A percentile compares a stretch with the other conserved stretches of the same genome.
Conservation (phyloP, 441 rosid species). For the Geranium incanum region DNA sequence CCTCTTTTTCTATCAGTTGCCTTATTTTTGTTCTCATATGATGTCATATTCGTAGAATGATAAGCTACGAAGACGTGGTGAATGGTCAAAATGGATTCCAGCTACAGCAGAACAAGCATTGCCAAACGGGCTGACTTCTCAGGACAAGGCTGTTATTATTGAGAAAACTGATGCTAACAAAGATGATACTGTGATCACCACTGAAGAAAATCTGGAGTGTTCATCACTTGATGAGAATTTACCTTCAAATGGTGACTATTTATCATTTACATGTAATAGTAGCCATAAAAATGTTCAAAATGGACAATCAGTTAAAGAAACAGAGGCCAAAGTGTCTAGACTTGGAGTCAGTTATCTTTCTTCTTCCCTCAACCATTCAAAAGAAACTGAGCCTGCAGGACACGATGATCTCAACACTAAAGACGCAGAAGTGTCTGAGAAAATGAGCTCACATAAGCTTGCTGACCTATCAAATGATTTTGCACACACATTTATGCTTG, state of each 20-base stretch:
- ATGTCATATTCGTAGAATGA: constrained; percentile 41
- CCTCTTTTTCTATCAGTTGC: constrained; percentile 11
- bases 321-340: constrained; percentile 23
- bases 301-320: constrained; percentile 15
- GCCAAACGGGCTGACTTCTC: constrained; percentile 31
- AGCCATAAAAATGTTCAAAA: constrained; percentile 18
- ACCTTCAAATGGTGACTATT: constrained; percentile 22
- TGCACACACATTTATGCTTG: constrained; percentile 76
- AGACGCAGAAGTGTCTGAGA: constrained; percentile 23
- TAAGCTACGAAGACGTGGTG: constrained; percentile 58
- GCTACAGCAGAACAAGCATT: constrained; percentile 22
- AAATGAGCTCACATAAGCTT: constrained; percentile 26
- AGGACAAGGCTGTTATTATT: constrained; percentile 28
- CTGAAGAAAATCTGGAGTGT: constrained; percentile 24
- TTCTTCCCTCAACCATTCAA: constrained; percentile 21
- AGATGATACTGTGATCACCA: constrained; percentile 23
- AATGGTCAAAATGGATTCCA: constrained; percentile 74
- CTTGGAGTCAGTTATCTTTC: constrained; percentile 20
- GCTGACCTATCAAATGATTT: constrained; percentile 58
- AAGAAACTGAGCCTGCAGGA: constrained; percentile 32
- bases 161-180: constrained; percentile 19
- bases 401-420: constrained; percentile 24
- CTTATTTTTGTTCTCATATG: constrained; percentile 14
- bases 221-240: constrained; percentile 17
- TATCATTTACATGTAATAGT: constrained; percentile 20